These are phyloP conservation scores for Apiospora kogelbergensis DNA, from an alignment of 2,329 filamentous ascomycete genomes.

Conservation along the genomic window DNA sequence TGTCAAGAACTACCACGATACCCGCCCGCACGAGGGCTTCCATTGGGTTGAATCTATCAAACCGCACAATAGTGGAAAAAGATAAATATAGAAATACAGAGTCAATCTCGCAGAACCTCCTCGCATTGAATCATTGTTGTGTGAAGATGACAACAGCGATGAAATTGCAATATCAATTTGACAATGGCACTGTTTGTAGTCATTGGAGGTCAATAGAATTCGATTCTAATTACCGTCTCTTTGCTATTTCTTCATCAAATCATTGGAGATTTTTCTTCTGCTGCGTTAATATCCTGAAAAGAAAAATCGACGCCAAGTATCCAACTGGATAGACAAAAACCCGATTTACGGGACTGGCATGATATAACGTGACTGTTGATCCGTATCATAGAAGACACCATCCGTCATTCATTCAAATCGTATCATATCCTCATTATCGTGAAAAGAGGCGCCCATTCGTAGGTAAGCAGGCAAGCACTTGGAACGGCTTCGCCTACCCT, in stretches of 20 bases:
- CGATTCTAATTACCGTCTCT: not conserved
- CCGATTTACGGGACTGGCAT: not conserved
- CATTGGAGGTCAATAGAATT: not conserved
- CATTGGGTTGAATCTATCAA: not conserved
- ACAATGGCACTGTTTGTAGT: not conserved
- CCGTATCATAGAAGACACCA: constrained; percentile 8
- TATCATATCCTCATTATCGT: constrained; percentile 29
- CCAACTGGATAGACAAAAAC: not conserved
- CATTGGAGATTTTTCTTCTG: not conserved
- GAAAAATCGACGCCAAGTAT: not conserved
- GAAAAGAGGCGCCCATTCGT: not conserved
- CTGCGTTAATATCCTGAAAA: not conserved
- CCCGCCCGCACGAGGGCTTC: not conserved
- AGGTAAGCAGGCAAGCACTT: not conserved
- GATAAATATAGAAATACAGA: not conserved
- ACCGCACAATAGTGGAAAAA: not conserved
- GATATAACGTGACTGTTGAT: constrained; percentile 1
- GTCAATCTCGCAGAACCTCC: not conserved
- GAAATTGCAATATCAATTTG: not conserved
- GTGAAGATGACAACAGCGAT: not conserved
- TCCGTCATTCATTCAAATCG: constrained; percentile 28
- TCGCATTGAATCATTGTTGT: not conserved
- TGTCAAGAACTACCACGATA: not conserved
- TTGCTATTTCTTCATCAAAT: not conserved
- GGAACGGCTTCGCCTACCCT: not conserved